Conservation (phyloP, 2,329 filamentous ascomycete genomes). For the Aspergillus awamori region DNA sequence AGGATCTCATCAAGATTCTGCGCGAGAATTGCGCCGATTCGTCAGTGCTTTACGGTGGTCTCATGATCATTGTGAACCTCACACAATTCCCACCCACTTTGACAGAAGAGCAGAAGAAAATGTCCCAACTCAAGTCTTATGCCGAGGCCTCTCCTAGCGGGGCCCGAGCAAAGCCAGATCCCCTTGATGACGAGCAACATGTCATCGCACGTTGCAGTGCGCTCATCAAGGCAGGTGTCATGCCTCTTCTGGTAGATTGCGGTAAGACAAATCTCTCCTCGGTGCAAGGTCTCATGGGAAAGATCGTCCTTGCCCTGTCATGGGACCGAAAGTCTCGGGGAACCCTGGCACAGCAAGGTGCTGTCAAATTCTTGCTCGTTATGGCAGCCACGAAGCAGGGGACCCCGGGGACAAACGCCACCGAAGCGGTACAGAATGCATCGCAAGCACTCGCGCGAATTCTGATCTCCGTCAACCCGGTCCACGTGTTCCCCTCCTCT, state of each 20-base stretch:
- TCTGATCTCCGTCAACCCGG: conserved; percentile 81
- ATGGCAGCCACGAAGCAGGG: conserved; percentile 54
- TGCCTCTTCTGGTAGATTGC: conserved; percentile 75
- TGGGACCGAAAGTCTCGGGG: conserved; percentile 74
- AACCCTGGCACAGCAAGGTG: conserved; percentile 88
- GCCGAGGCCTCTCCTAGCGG: conserved; percentile 81
- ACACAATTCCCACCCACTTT: conserved; percentile 76
- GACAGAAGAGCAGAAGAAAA: conserved; percentile 88
- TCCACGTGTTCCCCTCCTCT: conserved; percentile 80
- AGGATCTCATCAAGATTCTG: conserved; percentile 61
- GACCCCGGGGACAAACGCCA: conserved; percentile 42
- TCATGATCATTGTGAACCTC: conserved; percentile 84
- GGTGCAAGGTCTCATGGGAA: conserved; percentile 68
- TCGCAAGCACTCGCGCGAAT: conserved; percentile 83
- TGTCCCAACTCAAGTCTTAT: conserved; percentile 90
- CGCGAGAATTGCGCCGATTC: conserved; percentile 61
- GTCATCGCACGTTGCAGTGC: conserved; percentile 75
- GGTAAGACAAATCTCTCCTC: conserved; percentile 72
- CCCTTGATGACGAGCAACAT: conserved; percentile 73
- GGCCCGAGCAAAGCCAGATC: conserved; percentile 60
- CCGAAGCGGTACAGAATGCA: conserved; percentile 57
- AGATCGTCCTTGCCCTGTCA: conserved; percentile 77
- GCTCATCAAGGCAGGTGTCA: conserved; percentile 76
- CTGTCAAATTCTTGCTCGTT: conserved; percentile 79
- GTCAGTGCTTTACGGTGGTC: conserved; percentile 76